A percentile compares a stretch with the other conserved stretches of the same genome.
Conservation (phyloP, 2,329 filamentous ascomycete species). For the Diaporthe sp. region DNA sequence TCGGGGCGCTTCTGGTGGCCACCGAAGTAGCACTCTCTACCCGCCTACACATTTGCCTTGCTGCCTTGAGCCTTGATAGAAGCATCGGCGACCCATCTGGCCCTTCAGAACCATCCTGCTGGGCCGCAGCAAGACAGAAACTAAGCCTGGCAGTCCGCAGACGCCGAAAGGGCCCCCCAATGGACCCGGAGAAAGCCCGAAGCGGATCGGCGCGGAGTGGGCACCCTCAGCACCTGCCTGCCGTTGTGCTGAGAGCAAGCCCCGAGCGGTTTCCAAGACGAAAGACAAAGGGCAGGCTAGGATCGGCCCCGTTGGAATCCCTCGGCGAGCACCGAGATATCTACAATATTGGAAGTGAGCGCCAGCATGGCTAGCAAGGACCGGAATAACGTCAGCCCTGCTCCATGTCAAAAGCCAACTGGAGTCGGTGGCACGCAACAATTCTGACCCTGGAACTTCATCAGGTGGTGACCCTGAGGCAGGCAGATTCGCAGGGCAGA, state of each 20-base stretch:
- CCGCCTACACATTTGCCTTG: too few relatives aligned
- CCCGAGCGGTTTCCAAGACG: not conserved
- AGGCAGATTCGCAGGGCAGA: not conserved
- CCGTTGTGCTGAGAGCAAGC: not conserved
- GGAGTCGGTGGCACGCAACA: not conserved
- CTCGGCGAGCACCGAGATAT: conserved; percentile 5
- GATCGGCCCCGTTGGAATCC: not conserved
- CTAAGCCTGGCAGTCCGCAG: conserved; percentile 1
- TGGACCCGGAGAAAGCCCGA: conserved; percentile 21
- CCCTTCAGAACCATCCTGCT: not conserved
- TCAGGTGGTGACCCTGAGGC: not conserved
- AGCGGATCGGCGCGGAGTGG: conserved; percentile 18
- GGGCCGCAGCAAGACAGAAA: not conserved
- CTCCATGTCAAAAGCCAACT: not conserved
- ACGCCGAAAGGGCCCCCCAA: not conserved
- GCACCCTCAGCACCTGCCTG: not conserved
- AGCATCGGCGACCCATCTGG: not conserved
- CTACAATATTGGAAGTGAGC: not conserved
- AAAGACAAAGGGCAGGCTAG: not conserved
- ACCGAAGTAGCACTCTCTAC: not conserved
- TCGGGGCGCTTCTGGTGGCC: not conserved
- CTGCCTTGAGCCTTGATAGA: not conserved
- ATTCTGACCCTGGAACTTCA: not conserved
- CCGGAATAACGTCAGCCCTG: not conserved
- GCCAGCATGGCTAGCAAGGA: not conserved